A percentile compares a stretch with the other conserved stretches of the same genome.
Evolutionary conservation across 1,139 yeast genomes (phyloP).

Genomic region (Eremothecium sinecaudum): DNA sequence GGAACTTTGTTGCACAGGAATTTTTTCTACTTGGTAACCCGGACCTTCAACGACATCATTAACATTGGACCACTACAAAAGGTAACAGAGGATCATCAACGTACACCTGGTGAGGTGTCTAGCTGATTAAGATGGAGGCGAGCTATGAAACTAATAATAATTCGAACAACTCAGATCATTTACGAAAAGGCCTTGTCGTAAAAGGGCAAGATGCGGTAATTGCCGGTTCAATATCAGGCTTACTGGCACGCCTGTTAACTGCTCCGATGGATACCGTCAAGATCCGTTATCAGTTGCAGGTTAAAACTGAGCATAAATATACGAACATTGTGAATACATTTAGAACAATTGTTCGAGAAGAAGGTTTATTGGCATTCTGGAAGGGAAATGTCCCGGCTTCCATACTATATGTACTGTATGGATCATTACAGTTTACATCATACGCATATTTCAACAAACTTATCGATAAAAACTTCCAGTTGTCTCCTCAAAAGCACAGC

Average conservation of each 20-base stretch:
- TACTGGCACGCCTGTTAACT: conserved; percentile 56
- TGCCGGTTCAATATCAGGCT: conserved; percentile 71
- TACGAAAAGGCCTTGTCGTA: conserved; percentile 43
- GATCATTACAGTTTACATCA: conserved; percentile 74
- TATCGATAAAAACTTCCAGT: conserved; percentile 7
- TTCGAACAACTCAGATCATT: conserved; percentile 35
- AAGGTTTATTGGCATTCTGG: conserved; percentile 68
- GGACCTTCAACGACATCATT: too few relatives aligned
- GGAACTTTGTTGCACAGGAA: too few relatives aligned
- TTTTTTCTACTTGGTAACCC: too few relatives aligned
- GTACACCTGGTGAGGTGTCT: too few relatives aligned
- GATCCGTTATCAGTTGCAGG: conserved; percentile 65
- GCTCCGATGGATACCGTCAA: conserved; percentile 90
- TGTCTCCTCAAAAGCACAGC: conserved; percentile 36
- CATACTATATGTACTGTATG: conserved; percentile 71
- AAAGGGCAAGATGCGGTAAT: conserved; percentile 38
- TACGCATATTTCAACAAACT: conserved; percentile 47
- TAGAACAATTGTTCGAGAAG: conserved; percentile 35
- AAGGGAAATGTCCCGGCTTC: conserved; percentile 95
- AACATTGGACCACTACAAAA: too few relatives aligned
- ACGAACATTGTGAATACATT: conserved; percentile 33
- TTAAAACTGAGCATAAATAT: conserved; percentile 25
- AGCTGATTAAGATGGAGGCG: too few relatives aligned
- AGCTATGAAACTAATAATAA: too few relatives aligned
- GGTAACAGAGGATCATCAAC: too few relatives aligned